These are phyloP conservation scores for Tuber umbilicatum DNA, from an alignment of 495 filamentous ascomycete genomes.

Conservation along the genomic window DNA sequence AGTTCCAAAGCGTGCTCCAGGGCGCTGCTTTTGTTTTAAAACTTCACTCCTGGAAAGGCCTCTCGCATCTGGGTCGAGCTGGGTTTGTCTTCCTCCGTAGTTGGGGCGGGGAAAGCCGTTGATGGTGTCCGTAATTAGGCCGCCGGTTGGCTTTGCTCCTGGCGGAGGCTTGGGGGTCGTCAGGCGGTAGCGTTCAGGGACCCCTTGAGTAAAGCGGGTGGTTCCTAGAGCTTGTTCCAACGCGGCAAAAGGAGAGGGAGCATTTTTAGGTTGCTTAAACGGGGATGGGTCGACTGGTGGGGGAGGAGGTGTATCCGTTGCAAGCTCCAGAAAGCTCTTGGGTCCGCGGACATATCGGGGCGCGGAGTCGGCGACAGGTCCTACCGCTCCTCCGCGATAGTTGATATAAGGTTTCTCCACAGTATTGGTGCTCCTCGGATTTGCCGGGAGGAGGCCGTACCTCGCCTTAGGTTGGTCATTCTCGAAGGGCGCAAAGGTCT, in stretches of 20 bases:
- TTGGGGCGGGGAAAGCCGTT: background rate
- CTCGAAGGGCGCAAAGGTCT: background rate
- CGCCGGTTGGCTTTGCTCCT: background rate
- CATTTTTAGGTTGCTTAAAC: background rate
- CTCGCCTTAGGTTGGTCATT: background rate
- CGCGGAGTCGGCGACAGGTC: background rate
- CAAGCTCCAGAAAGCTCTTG: background rate
- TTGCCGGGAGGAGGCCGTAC: background rate
- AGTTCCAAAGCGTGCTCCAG: background rate
- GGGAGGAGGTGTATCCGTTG: background rate
- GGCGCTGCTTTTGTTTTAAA: background rate
- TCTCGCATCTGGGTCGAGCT: background rate
- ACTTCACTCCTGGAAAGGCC: background rate
- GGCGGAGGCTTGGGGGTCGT: background rate
- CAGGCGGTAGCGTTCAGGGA: background rate
- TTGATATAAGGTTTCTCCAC: background rate
- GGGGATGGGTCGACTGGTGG: background rate
- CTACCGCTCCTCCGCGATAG: background rate
- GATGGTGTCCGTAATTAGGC: background rate
- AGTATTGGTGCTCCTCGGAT: background rate
- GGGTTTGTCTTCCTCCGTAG: background rate
- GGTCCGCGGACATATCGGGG: background rate
- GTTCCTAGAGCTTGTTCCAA: conserved; percentile 2
- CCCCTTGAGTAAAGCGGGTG: background rate
- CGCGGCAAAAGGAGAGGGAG: background rate